A percentile compares a stretch with the other conserved stretches of the same genome.
phyloP scores from a whole-genome alignment of 164 flowering plant genomes.

The Nymphaea thermarum region DNA sequence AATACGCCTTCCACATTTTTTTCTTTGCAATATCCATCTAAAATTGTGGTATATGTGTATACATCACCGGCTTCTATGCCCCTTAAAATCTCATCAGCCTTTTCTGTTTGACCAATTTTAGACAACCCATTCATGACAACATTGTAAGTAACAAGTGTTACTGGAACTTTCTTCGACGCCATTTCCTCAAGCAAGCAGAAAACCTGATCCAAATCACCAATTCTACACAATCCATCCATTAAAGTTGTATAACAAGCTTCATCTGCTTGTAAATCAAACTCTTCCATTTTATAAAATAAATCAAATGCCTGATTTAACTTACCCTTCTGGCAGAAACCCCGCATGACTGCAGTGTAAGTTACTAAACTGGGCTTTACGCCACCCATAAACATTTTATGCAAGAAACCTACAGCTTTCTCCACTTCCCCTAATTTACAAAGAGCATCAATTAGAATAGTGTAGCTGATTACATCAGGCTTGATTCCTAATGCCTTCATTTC shows the following conservation, averaged over 20 bases:
- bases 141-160: constrained; percentile 51
- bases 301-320: constrained; percentile 55
- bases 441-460: constrained; percentile 58
- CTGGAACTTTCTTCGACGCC: constrained; percentile 42
- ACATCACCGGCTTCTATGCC: constrained; percentile 34
- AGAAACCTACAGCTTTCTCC: constrained; percentile 61
- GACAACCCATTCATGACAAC: constrained; percentile 65
- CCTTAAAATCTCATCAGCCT: constrained; percentile 50
- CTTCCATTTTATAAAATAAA: constrained; percentile 34
- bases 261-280: constrained; percentile 38
- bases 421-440: constrained; percentile 54
- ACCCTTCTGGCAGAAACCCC: constrained; percentile 54
- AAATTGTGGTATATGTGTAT: constrained; percentile 43
- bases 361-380: constrained; percentile 50
- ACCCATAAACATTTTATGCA: constrained; percentile 42
- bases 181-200: constrained; percentile 56
- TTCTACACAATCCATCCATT: constrained; percentile 52
- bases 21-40: constrained; percentile 53
- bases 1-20: constrained; percentile 28
- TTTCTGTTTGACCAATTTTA: constrained; percentile 43
- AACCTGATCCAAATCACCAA: constrained; percentile 38
- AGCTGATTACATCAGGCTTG: constrained; percentile 42
- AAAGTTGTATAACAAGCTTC: constrained; percentile 57
- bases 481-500: constrained; percentile 42
- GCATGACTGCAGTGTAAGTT: constrained; percentile 56